Evolutionary conservation across 2,329 filamentous ascomycete species (phyloP).

Genomic region (Xylariaceae sp.): DNA sequence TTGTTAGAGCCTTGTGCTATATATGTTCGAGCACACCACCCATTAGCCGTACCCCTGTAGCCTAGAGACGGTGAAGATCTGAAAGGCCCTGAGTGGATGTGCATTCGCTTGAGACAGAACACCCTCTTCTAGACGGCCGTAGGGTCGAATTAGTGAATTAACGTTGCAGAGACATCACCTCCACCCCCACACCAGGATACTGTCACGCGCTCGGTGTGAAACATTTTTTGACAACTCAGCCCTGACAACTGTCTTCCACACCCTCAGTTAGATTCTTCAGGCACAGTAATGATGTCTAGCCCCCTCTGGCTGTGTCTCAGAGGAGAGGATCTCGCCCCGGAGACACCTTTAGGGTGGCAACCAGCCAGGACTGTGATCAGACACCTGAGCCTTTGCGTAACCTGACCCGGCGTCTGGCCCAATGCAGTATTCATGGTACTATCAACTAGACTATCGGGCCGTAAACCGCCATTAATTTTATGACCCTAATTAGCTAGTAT

Average conservation of each 20-base stretch:
- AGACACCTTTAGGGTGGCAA: neutral
- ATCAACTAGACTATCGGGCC: neutral
- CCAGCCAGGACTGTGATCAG: neutral
- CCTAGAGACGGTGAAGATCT: neutral
- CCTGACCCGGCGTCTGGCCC: neutral
- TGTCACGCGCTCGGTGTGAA: constrained; percentile 27
- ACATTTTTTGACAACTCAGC: constrained; percentile 31
- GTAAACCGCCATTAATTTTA: neutral
- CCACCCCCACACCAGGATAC: constrained; percentile 21
- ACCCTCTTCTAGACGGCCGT: constrained; percentile 10
- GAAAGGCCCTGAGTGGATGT: neutral
- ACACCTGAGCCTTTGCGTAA: constrained; percentile 23
- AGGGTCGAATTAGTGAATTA: constrained; percentile 10
- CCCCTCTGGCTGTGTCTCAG: constrained; percentile 19
- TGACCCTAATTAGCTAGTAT: neutral
- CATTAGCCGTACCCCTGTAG: neutral
- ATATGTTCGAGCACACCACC: constrained; percentile 1
- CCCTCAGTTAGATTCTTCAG: constrained; percentile 17
- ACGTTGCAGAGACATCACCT: constrained; percentile 20
- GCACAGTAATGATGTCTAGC: constrained; percentile 16
- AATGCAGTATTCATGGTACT: neutral
- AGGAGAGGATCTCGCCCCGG: constrained; percentile 22
- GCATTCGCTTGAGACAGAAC: constrained; percentile 22
- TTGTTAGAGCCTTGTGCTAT: constrained; percentile 17
- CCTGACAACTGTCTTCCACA: constrained; percentile 30